These are phyloP conservation scores for Aspergillus sp. DNA, from an alignment of 2,329 filamentous ascomycete species.

Conservation along the genomic window DNA sequence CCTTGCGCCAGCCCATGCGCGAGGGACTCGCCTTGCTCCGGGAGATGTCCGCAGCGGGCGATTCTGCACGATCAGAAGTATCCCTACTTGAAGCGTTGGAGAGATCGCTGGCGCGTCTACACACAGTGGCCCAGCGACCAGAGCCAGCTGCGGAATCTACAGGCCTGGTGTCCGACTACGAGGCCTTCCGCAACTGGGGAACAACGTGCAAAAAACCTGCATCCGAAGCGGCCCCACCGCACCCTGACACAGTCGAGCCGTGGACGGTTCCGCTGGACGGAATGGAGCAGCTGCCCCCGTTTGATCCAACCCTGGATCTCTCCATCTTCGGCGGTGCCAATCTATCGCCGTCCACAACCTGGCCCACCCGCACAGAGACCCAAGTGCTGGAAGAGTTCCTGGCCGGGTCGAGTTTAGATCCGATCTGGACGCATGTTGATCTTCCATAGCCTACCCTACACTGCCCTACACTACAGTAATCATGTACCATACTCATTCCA, in stretches of 20 bases:
- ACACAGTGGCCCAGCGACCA: constrained; percentile 7
- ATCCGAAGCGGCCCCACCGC: neutral
- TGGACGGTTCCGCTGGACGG: neutral
- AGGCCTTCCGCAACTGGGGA: constrained; percentile 25
- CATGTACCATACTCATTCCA: neutral
- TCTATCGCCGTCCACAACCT: constrained; percentile 14
- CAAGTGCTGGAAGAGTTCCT: constrained; percentile 27
- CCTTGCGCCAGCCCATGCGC: constrained; percentile 24
- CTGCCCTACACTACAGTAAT: neutral
- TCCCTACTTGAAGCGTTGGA: constrained; percentile 35
- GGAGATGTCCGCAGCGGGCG: constrained; percentile 34
- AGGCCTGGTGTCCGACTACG: constrained; percentile 13
- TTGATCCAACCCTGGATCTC: constrained; percentile 17
- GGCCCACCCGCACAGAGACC: constrained; percentile 23
- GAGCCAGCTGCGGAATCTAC: neutral
- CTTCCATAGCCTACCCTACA: neutral
- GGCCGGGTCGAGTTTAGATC: neutral
- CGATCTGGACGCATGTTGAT: neutral
- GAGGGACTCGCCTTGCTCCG: constrained; percentile 34
- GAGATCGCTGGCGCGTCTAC: constrained; percentile 24
- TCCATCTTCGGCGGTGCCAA: constrained; percentile 19
- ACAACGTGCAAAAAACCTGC: constrained; percentile 9
- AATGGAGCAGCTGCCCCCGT: constrained; percentile 9
- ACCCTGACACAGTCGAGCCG: neutral
- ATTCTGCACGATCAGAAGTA: constrained; percentile 36